Evolutionary conservation across 2,329 filamentous ascomycete species (phyloP).

Genomic region (Ceratocystis albifundus): DNA sequence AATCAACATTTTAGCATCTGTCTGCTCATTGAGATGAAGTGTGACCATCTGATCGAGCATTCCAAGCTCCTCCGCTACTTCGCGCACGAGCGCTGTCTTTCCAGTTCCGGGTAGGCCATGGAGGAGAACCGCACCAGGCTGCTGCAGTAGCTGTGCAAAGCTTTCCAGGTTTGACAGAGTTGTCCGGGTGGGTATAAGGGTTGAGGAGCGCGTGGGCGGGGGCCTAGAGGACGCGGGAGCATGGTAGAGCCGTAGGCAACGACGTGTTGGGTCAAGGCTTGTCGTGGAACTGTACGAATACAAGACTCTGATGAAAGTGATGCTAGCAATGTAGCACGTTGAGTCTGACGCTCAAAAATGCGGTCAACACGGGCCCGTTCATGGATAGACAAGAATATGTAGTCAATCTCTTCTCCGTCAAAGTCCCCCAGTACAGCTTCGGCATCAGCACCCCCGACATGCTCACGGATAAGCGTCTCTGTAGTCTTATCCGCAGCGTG

Average conservation of each 20-base stretch:
- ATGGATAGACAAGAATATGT: conserved; percentile 54
- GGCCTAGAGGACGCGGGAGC: conserved; percentile 50
- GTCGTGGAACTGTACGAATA: conserved; percentile 27
- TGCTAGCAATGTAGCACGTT: conserved; percentile 13
- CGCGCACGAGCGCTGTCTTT: conserved; percentile 76
- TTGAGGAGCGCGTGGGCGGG: conserved; percentile 19
- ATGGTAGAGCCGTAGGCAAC: conserved; percentile 55
- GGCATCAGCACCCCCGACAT: conserved; percentile 49
- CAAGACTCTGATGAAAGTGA: conserved; percentile 1
- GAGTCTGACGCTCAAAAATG: conserved; percentile 18
- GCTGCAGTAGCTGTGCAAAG: conserved; percentile 57
- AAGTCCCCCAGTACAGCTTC: conserved; percentile 56
- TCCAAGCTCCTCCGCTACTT: conserved; percentile 68
- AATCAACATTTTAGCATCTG: conserved; percentile 90
- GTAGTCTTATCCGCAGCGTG: conserved; percentile 68
- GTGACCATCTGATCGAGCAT: conserved; percentile 79
- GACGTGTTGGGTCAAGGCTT: conserved; percentile 48
- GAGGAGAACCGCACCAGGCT: conserved; percentile 61
- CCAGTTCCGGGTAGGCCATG: conserved; percentile 76
- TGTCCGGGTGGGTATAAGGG: conserved; percentile 52
- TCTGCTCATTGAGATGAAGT: conserved; percentile 93
- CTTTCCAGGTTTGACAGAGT: conserved; percentile 58
- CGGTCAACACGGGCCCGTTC: conserved; percentile 43
- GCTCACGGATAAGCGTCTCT: conserved; percentile 55
- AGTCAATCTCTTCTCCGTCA: conserved; percentile 69